These are phyloP conservation scores for Rhodocollybia butyracea DNA, from an alignment of 768 basidiomycete genomes.

Conservation along the genomic window DNA sequence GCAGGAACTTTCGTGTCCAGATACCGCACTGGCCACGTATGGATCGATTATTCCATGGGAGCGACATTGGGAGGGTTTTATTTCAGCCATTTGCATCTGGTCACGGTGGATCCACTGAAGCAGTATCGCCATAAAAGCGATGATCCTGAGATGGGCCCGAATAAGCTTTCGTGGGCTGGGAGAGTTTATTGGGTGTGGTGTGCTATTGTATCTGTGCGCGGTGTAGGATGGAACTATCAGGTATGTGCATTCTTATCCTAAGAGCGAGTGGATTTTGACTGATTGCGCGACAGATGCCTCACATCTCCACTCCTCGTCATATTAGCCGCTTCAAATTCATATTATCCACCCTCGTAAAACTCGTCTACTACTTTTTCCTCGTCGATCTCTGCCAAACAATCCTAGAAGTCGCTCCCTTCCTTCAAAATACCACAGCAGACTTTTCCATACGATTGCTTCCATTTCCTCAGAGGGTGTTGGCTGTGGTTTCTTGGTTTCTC, in stretches of 20 bases:
- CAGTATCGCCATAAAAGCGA: background rate
- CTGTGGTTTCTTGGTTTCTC: background rate
- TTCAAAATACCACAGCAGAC: background rate
- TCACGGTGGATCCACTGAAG: background rate
- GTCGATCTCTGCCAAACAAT: background rate
- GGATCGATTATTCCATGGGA: constrained; percentile 2
- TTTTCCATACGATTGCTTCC: background rate
- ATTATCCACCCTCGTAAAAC: background rate
- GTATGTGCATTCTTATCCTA: background rate
- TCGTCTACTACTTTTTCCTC: background rate
- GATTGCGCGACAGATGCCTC: background rate
- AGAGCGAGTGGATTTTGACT: background rate
- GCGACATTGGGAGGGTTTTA: background rate
- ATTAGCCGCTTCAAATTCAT: background rate
- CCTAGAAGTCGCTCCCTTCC: background rate
- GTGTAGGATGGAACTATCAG: constrained; percentile 3
- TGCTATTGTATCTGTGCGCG: background rate
- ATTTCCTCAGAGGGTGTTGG: background rate
- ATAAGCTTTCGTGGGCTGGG: background rate
- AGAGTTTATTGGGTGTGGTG: background rate
- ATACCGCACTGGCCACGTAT: background rate
- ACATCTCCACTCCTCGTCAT: background rate
- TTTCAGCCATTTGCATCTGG: background rate
- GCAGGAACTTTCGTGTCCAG: no score
- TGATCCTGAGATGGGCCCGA: background rate